Base-by-base conservation (phyloP, 441 rosid species). In the Dalechampia spathulata region DNA sequence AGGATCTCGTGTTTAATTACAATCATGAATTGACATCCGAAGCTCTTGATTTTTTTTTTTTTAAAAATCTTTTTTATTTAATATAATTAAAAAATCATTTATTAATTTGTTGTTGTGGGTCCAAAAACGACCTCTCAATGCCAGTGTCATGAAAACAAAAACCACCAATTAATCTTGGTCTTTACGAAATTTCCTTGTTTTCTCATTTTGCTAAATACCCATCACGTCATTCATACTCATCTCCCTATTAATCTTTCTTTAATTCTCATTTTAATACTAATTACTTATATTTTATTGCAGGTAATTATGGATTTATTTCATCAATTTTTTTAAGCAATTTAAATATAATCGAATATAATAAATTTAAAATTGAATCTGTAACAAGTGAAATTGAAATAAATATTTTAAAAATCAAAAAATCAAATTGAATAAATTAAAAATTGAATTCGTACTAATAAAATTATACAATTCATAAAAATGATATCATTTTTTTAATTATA, bases 11-110 rank as follows among this genome's bases (percentile, higher is more conserved):
- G 49, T 41, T 21, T 8, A 1, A 32, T 42, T 7, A 19, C 26
- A 26, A 39, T 59, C 47, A 58, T 25, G 51, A 48, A n/a, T 48
- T 16, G 54, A 25, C 54, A 58, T 37, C 21, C 20, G 53, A 47
- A 51, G 21, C 10, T 2, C 8, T 46, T 37, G 4, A 16, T 16
- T 7, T 47, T 48, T 26, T 12, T 0, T 23, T 16, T 21, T 6
- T 38, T 5, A 28, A n/a, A n/a, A n/a, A n/a, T 42, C 47, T 6
- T 36, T 37, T 23, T 2, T 34, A 13, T 15, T 47, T 34, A 53
- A n/a, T n/a, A n/a, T n/a, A n/a, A n/a, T n/a, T n/a, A n/a, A n/a
- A n/a, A n/a, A n/a, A n/a, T n/a, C n/a, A n/a, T n/a, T n/a, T n/a
- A n/a, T n/a, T n/a, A n/a, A n/a, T n/a, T n/a, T n/a, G n/a, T n/a